Base-by-base conservation (phyloP, 2,329 filamentous ascomycete species). In the Pestalotiopsis sp. region DNA sequence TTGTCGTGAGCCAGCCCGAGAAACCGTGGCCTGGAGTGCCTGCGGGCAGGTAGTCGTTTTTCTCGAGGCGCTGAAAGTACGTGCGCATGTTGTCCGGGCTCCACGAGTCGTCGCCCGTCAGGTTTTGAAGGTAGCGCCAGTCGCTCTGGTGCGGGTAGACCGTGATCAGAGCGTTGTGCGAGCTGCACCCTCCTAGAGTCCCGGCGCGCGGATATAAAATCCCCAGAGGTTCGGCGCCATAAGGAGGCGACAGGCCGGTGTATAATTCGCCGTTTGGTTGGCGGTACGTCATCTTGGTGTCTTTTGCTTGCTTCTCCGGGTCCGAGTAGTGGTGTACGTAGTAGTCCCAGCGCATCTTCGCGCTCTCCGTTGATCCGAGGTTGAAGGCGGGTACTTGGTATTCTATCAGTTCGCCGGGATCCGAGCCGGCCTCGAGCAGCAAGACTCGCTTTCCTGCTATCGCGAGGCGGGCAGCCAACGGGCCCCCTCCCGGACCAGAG, bases 251-350 rank as follows among this genome's bases (percentile, higher is more conserved):
- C 13, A 67, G 68, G 5, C 80, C 79, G 4, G 75, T 74, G 57
- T 79, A 85, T 6, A 78, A 69, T 27, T 74, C 72, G 3, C 83
- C 83, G 23, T 81, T 74, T 0, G 79, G 65, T 12, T 73, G 77
- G 17, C 76, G 69, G 70, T 81, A 84, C 0, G 78, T 80, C 72
- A 80, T 78, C 78, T 91, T 89, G 72, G 79, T 85, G 73, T 90
- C 87, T 57, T 82, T 79, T 38, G 82, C 79, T 71, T 87, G 84
- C 13, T 84, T 83, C 3, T 70, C 76, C n/a, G 84, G 76, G 70
- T 90, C 83, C 9, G 81, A 78, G 73, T 89, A 90, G 77, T 91
- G 89, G 66, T 85, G 84, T 69, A 91, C 87, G 70, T 84, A 91
- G 77, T 87, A 90, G 78, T 89, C 84, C 89, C 89, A 91, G 61